Conservation (phyloP, 2,329 filamentous ascomycete species). For the Dactylonectria estremocensis region DNA sequence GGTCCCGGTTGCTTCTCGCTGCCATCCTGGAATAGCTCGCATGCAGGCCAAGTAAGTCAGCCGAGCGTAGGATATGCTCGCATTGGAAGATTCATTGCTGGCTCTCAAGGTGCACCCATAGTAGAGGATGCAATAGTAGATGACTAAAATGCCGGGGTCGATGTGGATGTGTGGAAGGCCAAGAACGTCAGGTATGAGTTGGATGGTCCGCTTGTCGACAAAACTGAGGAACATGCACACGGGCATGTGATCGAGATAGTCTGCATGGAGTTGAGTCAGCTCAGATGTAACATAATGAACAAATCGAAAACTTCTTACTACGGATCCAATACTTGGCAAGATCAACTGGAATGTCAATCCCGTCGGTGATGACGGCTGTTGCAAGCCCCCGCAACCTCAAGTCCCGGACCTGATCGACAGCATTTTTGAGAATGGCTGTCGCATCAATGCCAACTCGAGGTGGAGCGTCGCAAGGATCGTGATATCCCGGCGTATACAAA, state of each 20-base stretch:
- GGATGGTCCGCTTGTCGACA: slow-evolving; percentile 46
- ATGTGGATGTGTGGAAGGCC: slow-evolving; percentile 24
- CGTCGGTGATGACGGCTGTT: slow-evolving; percentile 40
- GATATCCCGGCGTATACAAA: slow-evolving; percentile 21
- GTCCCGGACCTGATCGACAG: slow-evolving; percentile 48
- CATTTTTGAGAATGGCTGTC: slow-evolving; percentile 48
- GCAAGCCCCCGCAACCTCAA: slow-evolving; percentile 43
- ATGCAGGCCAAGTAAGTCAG: slow-evolving; percentile 49
- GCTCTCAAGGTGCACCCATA: slow-evolving; percentile 46
- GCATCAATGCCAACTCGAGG: slow-evolving; percentile 41
- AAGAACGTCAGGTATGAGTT: slow-evolving; percentile 48
- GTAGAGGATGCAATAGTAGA: slow-evolving; percentile 44
- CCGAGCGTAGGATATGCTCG: slow-evolving; percentile 42
- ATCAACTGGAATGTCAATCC: slow-evolving; percentile 46
- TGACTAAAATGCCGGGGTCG: slow-evolving; percentile 27
- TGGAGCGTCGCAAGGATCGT: slow-evolving; percentile 25
- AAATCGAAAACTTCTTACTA: slow-evolving; percentile 34
- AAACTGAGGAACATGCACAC: slow-evolving; percentile 50
- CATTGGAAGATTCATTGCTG: slow-evolving; percentile 35
- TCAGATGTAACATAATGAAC: accelerated
- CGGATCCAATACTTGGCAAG: slow-evolving; percentile 49
- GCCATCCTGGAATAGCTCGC: slow-evolving; percentile 49
- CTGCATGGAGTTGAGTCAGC: slow-evolving; percentile 22
- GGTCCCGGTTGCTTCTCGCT: slow-evolving; percentile 50
- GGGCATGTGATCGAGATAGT: slow-evolving; percentile 50